Conservation (phyloP, 768 basidiomycete species). For the Mycena sanguinolenta region DNA sequence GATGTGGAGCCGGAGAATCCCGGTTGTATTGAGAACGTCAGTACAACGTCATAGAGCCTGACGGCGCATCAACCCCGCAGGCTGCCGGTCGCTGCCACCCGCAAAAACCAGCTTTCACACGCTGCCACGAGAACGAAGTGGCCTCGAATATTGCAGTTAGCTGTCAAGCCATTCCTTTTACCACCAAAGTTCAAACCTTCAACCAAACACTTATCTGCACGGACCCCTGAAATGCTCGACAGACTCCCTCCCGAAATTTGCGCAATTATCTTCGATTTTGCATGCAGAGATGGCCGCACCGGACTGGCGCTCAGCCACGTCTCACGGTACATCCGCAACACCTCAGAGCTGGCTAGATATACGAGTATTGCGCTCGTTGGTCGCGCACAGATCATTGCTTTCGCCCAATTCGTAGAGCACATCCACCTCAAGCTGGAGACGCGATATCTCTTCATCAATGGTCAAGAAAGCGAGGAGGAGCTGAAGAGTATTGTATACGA, state of each 20-base stretch:
- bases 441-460: slow-evolving; percentile 45
- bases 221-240: too few species aligned
- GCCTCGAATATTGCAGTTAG: too few species aligned
- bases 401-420: slow-evolving; percentile 36
- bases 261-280: slow-evolving; percentile 46
- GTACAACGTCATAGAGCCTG: too few species aligned
- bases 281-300: slow-evolving; percentile 54
- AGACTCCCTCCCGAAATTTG: slow-evolving; percentile 46
- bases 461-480: slow-evolving; percentile 31
- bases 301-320: slow-evolving; percentile 53
- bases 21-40: too few species aligned
- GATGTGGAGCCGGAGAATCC: too few species aligned
- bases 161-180: too few species aligned
- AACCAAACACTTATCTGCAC: too few species aligned
- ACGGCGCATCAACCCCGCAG: too few species aligned
- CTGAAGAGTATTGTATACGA: slow-evolving; percentile 5
- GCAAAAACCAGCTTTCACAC: too few species aligned
- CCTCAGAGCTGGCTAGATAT: slow-evolving; percentile 43
- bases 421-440: slow-evolving; percentile 39
- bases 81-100: too few species aligned
- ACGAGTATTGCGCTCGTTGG: slow-evolving; percentile 48
- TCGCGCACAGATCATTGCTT: slow-evolving; percentile 41
- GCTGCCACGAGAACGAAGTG: too few species aligned
- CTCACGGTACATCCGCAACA: slow-evolving; percentile 45
- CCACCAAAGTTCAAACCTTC: too few species aligned